Conservation (phyloP, 768 basidiomycete species). For the Mycena galopus region DNA sequence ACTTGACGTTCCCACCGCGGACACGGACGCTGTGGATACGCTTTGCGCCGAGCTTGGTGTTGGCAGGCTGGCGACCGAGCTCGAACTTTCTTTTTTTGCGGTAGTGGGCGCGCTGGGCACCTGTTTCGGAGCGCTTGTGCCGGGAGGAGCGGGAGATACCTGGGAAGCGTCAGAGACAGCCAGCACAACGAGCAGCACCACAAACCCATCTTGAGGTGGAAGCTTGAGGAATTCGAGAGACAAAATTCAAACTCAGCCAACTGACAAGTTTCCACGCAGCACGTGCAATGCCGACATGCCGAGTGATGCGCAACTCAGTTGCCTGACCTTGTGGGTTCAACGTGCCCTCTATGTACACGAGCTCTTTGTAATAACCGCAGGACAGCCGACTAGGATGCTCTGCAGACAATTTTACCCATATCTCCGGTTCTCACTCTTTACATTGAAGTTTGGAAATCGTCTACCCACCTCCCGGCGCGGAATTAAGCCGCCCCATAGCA, state of each 20-base stretch:
- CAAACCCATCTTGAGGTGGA: conserved; percentile 76
- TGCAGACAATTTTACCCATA: too few species aligned
- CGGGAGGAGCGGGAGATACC: conserved; percentile 98
- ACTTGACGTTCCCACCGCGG: conserved; percentile 96
- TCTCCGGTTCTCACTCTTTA: too few species aligned
- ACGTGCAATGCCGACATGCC: background rate
- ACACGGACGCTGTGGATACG: conserved; percentile 95
- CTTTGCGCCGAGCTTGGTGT: conserved; percentile 96
- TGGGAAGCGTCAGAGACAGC: conserved; percentile 44
- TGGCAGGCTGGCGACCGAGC: conserved; percentile 97
- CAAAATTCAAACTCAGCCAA: background rate
- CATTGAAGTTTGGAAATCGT: too few species aligned
- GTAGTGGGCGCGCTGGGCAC: conserved; percentile 93
- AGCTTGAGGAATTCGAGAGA: background rate
- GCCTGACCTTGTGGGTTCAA: too few species aligned
- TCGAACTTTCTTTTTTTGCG: conserved; percentile 99
- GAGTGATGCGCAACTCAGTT: background rate
- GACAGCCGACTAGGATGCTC: too few species aligned
- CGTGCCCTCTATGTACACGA: too few species aligned
- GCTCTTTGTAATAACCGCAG: too few species aligned
- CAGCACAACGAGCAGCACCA: conserved; percentile 49
- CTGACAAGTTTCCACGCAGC: background rate
- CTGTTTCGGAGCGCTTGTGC: conserved; percentile 96
- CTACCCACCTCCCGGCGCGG: too few species aligned
- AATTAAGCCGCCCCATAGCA: too few species aligned